Conservation (phyloP, 257 asterid genomes). For the Scutellaria minor region DNA sequence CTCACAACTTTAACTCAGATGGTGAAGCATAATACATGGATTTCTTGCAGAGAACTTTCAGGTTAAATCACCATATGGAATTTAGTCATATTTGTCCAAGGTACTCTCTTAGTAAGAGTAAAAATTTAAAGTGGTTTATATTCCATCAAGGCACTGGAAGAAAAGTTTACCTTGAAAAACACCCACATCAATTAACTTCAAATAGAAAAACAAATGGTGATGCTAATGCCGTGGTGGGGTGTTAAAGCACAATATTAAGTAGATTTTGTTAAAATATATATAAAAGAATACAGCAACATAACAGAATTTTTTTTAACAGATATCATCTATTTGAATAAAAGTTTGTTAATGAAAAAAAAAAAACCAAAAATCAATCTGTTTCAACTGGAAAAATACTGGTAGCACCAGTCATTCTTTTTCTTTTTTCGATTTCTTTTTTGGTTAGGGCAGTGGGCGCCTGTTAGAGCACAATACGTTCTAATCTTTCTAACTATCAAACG, state of each 20-base stretch:
- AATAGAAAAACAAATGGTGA: neutral
- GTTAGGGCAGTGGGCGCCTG: neutral
- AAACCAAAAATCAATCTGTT: slow-evolving; percentile 14
- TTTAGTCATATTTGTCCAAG: slow-evolving; percentile 26
- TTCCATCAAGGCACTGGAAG: slow-evolving; percentile 16
- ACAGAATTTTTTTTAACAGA: neutral
- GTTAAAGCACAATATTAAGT: slow-evolving; percentile 13
- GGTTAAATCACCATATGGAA: neutral
- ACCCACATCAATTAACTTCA: slow-evolving; percentile 10
- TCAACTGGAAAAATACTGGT: neutral
- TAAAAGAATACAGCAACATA: slow-evolving; percentile 9
- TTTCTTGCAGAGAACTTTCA: neutral
- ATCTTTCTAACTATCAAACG: neutral
- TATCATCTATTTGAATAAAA: slow-evolving; percentile 6
- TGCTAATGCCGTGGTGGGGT: neutral
- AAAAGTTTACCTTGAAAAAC: neutral
- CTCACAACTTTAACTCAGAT: neutral
- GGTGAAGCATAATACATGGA: neutral
- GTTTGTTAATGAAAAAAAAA: neutral
- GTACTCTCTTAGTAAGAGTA: slow-evolving; percentile 6
- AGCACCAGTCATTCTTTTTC: neutral
- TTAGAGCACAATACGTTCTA: neutral
- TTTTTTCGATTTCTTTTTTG: neutral
- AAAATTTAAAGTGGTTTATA: neutral
- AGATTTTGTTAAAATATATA: slow-evolving; percentile 2